A percentile compares a stretch with the other conserved stretches of the same genome.
phyloP scores from a whole-genome alignment of 371 early-diverging fungal species.

The Mucor saturninus region DNA sequence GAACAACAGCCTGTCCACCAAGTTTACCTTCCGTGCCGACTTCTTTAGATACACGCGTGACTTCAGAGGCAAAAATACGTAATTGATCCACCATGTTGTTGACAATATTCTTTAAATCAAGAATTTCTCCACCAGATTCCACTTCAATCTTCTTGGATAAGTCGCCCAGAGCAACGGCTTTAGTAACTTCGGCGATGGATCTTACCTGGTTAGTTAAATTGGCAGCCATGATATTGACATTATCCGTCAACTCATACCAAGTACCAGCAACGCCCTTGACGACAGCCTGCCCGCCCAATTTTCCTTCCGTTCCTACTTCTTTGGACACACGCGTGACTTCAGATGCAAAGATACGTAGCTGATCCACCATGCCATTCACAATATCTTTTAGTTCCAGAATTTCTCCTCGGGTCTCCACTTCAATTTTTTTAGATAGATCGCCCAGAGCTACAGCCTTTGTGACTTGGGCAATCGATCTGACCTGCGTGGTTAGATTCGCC shows the following conservation, averaged over 20 bases:
- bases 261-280: conserved; percentile 51
- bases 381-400: conserved; percentile 38
- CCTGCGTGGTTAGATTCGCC: conserved; percentile 59
- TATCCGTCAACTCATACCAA: conserved; percentile 54
- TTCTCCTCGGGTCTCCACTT: conserved; percentile 39
- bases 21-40: conserved; percentile 53
- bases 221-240: conserved; percentile 53
- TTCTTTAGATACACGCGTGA: conserved; percentile 51
- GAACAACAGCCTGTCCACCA: conserved; percentile 51
- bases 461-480: conserved; percentile 50
- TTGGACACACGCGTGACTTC: conserved; percentile 57
- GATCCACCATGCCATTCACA: conserved; percentile 49
- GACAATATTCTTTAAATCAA: conserved; percentile 38
- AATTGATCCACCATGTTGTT: conserved; percentile 49
- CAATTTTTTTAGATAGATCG: conserved; percentile 42
- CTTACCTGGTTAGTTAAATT: conserved; percentile 64
- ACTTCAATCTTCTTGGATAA: conserved; percentile 42
- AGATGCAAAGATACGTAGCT: conserved; percentile 38
- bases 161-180: conserved; percentile 40
- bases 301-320: conserved; percentile 51
- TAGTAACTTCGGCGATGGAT: conserved; percentile 40
- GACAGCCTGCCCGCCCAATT: conserved; percentile 51
- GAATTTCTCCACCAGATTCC: conserved; percentile 38
- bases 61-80: conserved; percentile 49
- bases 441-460: conserved; percentile 38